These are phyloP conservation scores for Suhomyces ambrosiae DNA, from an alignment of 1,139 yeast genomes.

Conservation along the genomic window DNA sequence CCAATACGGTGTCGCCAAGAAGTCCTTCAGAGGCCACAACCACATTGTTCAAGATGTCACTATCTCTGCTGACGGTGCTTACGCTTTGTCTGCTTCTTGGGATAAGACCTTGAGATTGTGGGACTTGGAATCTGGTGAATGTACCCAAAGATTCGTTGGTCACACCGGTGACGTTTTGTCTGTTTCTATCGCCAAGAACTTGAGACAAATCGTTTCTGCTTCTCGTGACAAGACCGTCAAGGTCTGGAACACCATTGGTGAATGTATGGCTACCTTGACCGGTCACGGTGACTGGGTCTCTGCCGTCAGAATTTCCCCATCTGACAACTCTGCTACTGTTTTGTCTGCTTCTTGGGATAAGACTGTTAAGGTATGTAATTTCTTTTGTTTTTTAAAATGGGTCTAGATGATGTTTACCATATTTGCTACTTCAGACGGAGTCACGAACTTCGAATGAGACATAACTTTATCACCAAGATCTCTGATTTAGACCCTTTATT, in stretches of 20 bases:
- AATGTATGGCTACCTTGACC: slow-evolving; percentile 90
- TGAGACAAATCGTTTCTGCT: slow-evolving; percentile 98
- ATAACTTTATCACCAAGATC: slow-evolving; percentile 94
- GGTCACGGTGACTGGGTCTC: slow-evolving; percentile 99
- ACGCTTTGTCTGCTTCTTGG: slow-evolving; percentile 99
- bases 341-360: slow-evolving; percentile 99
- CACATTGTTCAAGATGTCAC: slow-evolving; percentile 99
- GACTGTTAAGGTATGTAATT: slow-evolving; percentile 92
- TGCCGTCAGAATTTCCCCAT: slow-evolving; percentile 94
- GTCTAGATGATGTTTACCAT: slow-evolving; percentile 65
- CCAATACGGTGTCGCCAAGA: slow-evolving; percentile 98
- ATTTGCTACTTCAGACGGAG: slow-evolving; percentile 99
- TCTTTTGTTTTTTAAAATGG: slow-evolving; percentile 14
- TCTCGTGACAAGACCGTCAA: slow-evolving; percentile 99
- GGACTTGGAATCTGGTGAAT: slow-evolving; percentile 95
- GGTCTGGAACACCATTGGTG: slow-evolving; percentile 99
- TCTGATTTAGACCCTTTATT: slow-evolving; percentile 58
- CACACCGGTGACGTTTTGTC: slow-evolving; percentile 98
- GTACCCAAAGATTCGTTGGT: slow-evolving; percentile 95
- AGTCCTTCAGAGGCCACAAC: slow-evolving; percentile 97
- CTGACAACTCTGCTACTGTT: slow-evolving; percentile 69
- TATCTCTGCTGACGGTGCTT: slow-evolving; percentile 97
- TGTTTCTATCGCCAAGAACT: slow-evolving; percentile 94
- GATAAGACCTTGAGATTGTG: slow-evolving; percentile 98
- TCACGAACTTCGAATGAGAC: slow-evolving; percentile 85